phyloP scores from a whole-genome alignment of 2,329 filamentous ascomycete genomes.

The Ceratocystis harringtonii region DNA sequence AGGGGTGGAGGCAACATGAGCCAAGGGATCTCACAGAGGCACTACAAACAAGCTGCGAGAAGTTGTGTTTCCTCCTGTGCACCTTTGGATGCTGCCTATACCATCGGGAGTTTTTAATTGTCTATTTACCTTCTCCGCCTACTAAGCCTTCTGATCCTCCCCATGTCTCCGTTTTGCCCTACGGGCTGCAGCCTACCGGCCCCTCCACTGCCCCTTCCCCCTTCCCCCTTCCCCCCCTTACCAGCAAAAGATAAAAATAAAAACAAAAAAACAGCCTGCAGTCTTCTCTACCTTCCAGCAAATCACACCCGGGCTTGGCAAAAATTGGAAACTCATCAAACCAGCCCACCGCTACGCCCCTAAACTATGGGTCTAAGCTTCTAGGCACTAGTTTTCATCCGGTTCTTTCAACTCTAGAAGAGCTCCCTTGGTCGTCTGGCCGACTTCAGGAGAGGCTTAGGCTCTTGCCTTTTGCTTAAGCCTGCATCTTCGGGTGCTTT shows the following conservation, averaged over 20 bases:
- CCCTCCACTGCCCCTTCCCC: not conserved
- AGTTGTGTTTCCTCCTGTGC: not conserved
- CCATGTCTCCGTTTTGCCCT: too few species aligned
- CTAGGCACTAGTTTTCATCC: not conserved
- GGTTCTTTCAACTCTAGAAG: not conserved
- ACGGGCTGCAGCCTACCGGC: too few species aligned
- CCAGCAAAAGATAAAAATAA: not conserved
- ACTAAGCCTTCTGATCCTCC: not conserved
- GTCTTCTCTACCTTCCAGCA: too few species aligned
- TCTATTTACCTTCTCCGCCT: not conserved
- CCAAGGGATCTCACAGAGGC: not conserved
- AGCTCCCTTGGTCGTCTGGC: too few species aligned
- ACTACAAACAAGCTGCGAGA: not conserved
- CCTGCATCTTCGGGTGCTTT: too few species aligned
- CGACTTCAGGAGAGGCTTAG: too few species aligned
- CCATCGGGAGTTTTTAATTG: not conserved
- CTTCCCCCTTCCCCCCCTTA: not conserved
- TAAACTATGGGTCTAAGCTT: constrained; percentile 2
- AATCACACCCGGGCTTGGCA: not conserved
- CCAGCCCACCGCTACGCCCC: not conserved
- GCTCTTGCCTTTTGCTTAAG: too few species aligned
- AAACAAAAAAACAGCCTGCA: too few species aligned
- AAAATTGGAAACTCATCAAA: not conserved
- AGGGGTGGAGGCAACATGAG: not conserved
- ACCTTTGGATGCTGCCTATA: not conserved